A percentile compares a stretch with the other conserved stretches of the same genome.
Evolutionary conservation across 441 rosid genomes (phyloP).

Genomic region (Populus hybrid): DNA sequence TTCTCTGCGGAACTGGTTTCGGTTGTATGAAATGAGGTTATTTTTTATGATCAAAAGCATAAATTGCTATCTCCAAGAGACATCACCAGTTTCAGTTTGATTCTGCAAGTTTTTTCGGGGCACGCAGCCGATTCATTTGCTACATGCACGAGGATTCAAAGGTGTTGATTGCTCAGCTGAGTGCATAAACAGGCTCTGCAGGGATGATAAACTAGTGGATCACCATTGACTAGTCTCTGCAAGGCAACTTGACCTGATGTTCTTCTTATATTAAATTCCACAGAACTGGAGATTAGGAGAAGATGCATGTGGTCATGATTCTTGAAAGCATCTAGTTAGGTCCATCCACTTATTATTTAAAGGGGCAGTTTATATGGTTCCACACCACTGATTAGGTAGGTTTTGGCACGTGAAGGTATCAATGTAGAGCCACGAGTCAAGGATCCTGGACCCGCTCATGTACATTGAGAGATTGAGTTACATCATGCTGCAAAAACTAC

Average conservation of each 20-base stretch:
- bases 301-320: not conserved
- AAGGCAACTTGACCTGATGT: no score
- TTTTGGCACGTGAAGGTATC: not conserved
- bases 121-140: not conserved
- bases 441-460: not conserved
- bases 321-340: not conserved
- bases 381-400: not conserved
- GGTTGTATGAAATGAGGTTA: constrained; percentile 5
- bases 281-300: not conserved
- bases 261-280: not conserved
- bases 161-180: no score
- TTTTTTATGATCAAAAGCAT: not conserved
- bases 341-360: not conserved
- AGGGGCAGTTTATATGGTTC: constrained; percentile 1
- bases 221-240: no score
- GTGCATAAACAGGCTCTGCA: no score
- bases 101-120: not conserved
- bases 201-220: no score
- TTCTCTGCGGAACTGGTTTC: not conserved
- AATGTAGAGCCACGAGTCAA: not conserved
- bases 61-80: not conserved
- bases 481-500: constrained; percentile 13
- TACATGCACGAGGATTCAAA: not conserved
- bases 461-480: not conserved
- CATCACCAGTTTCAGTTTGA: not conserved